phyloP scores from a whole-genome alignment of 2,329 filamentous ascomycete genomes.

The Biscogniauxia mediterranea region DNA sequence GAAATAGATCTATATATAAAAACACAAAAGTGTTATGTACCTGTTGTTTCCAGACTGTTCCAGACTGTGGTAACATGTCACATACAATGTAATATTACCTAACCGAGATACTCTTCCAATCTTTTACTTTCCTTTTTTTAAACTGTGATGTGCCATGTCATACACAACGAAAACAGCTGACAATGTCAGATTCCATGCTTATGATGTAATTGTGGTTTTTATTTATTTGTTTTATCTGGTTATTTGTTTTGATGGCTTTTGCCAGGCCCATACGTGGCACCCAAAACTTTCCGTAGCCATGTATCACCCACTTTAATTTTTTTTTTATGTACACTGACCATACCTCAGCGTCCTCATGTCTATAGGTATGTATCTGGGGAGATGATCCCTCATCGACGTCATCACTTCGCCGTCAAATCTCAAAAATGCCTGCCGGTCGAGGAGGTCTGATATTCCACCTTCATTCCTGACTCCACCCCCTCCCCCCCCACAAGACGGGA shows the following conservation, averaged over 20 bases:
- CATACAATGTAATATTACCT: too few species aligned
- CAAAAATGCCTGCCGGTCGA: too few species aligned
- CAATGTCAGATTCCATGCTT: background rate
- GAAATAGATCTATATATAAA: too few species aligned
- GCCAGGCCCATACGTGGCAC: background rate
- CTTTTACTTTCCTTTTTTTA: too few species aligned
- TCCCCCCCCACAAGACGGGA: too few species aligned
- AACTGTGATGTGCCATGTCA: too few species aligned
- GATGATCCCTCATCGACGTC: background rate
- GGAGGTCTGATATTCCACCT: background rate
- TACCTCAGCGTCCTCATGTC: too few species aligned
- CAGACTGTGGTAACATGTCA: too few species aligned
- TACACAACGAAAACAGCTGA: conserved; percentile 9
- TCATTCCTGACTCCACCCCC: too few species aligned
- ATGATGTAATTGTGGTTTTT: background rate
- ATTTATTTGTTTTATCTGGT: background rate
- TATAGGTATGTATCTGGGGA: background rate
- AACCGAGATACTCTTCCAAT: background rate
- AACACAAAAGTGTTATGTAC: too few species aligned
- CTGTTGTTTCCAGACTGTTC: too few species aligned
- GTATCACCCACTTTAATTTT: background rate
- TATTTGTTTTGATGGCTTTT: background rate
- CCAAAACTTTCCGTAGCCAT: background rate
- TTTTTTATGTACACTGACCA: background rate
- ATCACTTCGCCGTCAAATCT: background rate